Evolutionary conservation across 1,284 basidiomycete species (phyloP).

Genomic region (Rhizopogon parksii): DNA sequence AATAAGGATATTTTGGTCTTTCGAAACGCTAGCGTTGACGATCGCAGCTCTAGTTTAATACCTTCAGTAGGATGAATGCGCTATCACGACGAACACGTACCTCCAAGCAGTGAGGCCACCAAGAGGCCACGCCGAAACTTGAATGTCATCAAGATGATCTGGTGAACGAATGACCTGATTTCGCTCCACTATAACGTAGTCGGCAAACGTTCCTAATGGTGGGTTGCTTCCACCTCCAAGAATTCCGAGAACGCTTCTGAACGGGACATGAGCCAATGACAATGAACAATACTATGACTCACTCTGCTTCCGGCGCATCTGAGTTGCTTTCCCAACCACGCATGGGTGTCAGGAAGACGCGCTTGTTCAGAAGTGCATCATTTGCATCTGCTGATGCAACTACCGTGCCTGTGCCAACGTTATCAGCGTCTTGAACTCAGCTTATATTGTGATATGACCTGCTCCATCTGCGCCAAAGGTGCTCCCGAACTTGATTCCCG

Average conservation of each 20-base stretch:
- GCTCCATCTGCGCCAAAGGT: slow-evolving; percentile 71
- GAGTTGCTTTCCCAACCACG: slow-evolving; percentile 69
- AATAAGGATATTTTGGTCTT: slow-evolving; percentile 71
- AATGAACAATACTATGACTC: background rate
- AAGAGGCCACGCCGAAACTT: slow-evolving; percentile 72
- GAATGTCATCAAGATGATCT: slow-evolving; percentile 60
- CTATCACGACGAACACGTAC: slow-evolving; percentile 29
- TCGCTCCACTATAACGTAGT: slow-evolving; percentile 70
- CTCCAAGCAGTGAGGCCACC: slow-evolving; percentile 81
- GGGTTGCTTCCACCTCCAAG: slow-evolving; percentile 51
- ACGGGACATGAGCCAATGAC: slow-evolving; percentile 1
- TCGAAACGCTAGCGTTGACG: slow-evolving; percentile 58
- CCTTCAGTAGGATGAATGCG: background rate
- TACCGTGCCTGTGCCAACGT: slow-evolving; percentile 44
- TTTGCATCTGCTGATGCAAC: slow-evolving; percentile 45
- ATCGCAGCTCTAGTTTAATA: slow-evolving; percentile 50
- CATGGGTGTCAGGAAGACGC: slow-evolving; percentile 71
- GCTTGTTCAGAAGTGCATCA: slow-evolving; percentile 54
- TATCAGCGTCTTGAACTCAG: background rate
- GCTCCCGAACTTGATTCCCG: slow-evolving; percentile 52
- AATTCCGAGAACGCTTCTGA: slow-evolving; percentile 43
- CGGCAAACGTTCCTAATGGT: slow-evolving; percentile 65
- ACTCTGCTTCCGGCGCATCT: slow-evolving; percentile 47
- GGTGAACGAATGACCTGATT: slow-evolving; percentile 66
- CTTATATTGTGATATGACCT: slow-evolving; percentile 33